Evolutionary conservation across 2,329 filamentous ascomycete species (phyloP), one percentile per base, ranked within the genome.

Genomic region (Neocucurbitaria cava): DNA sequence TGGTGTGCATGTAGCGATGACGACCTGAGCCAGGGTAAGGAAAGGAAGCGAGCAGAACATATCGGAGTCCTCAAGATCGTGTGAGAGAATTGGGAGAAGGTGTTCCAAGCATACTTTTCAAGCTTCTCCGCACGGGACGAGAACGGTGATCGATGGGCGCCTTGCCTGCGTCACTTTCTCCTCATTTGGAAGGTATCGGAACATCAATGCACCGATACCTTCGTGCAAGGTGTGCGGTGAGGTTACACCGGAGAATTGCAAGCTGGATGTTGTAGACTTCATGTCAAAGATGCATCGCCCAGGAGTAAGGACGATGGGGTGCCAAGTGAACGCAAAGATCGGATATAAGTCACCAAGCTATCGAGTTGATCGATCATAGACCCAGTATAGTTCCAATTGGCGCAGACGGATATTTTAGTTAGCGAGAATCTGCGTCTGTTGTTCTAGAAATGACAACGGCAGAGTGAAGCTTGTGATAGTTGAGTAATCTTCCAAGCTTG

Each of bases 1-100:
- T 1, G 58, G 24, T n/a, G 56, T 46, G 39, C 57, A 62, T 43
- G 56, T 26, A 38, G 56, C 55, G 9, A 8, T 5, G n/a, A 50
- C 15, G 15, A 30, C 20, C 18, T 38, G 46, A 17, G 24, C 20
- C 17, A 57, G 20, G 33, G 20, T 10, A 24, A 49, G 20, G 9
- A 50, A 31, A 13, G 49, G 13, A 23, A 40, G 7, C 5, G 31
- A 33, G 31, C 46, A 41, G n/a, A 43, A 30, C 54, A 57, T 57
- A 20, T 24, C 15, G 31, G 31, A 17, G 17, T 10, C 17, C 13
- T 35, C 13, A 35, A 5, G 8, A 35, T 35, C 15, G 13, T n/a
- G 15, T n/a, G 13, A 17, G 31, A n/a, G 4, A 3, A 4, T 31
- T 35, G 31, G 8, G 31, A 8, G 3, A 15, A 35, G 13, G 31